Base-by-base conservation (phyloP, 139 green algal genomes). In the Micromonas pusilla region DNA sequence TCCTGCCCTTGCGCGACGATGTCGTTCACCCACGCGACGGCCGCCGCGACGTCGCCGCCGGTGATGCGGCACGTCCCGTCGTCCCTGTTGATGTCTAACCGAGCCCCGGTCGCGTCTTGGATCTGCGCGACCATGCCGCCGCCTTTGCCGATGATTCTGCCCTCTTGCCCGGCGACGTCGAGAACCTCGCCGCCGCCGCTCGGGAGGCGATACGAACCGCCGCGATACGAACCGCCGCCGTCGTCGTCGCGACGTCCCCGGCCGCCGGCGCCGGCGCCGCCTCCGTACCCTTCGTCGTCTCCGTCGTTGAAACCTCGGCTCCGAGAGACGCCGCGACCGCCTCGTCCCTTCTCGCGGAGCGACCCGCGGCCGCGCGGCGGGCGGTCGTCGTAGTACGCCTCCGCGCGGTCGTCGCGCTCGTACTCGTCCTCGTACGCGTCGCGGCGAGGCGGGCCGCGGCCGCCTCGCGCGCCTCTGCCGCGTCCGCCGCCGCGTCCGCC, bases 51-150 rank as follows among this genome's bases (percentile, higher is more conserved):
- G 28, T 70, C 63, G 54, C 96, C 96, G 0, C 73, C 88, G 0
- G 94, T 90, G 65, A 96, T 95, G 53, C 91, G 91, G 81, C 96
- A 96, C 64, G 90, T 91, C 25, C 91, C 81, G 2, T 86, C 89
- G 28, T 87, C 82, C 13, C 75, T 57, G 0, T 86, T 91, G 25
- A 82, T 79, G 19, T 72, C 67, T n/a, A 82, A 80, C 36, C 54
- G 34, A 23, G 83, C 32, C 31, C 84, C 82, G 31, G 20, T 25
- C 20, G 32, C 32, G 32, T 75, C 36, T 26, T 57, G 45, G 16
- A 57, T 9, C 45, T 57, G 9, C 9, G 9, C 16, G 9, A 57
- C 45, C 45, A 76, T 84, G 80, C 9, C 45, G 45, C 45, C 45
- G 45, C 45, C 45, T 16, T 57, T 57, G 45, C 45, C 45, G 45